phyloP scores from a whole-genome alignment of 2,329 filamentous ascomycete genomes.

The Aspergillus intermedius region DNA sequence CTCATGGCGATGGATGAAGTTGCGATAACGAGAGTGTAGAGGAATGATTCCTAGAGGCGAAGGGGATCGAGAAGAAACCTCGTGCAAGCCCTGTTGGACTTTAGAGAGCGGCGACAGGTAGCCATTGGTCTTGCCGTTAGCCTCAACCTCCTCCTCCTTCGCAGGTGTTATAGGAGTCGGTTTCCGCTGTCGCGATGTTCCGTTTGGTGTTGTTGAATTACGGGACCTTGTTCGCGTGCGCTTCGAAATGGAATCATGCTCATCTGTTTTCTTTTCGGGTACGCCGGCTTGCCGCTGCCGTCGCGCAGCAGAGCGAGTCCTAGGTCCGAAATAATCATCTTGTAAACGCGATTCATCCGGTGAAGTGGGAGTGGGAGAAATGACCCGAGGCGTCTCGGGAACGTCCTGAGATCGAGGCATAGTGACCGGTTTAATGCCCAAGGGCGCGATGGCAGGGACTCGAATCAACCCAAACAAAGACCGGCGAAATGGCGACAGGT shows the following conservation, averaged over 20 bases:
- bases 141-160: slow-evolving; percentile 31
- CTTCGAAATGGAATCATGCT: slow-evolving; percentile 47
- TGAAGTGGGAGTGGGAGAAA: slow-evolving; percentile 76
- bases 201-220: slow-evolving; percentile 18
- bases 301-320: slow-evolving; percentile 65
- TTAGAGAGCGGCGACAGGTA: slow-evolving; percentile 39
- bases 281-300: slow-evolving; percentile 48
- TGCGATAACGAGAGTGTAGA: slow-evolving; percentile 85
- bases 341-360: slow-evolving; percentile 42
- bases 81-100: slow-evolving; percentile 64
- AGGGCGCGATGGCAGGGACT: slow-evolving; percentile 44
- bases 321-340: slow-evolving; percentile 64
- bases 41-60: slow-evolving; percentile 91
- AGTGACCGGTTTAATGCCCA: slow-evolving; percentile 27
- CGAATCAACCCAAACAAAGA: slow-evolving; percentile 21
- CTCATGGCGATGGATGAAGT: slow-evolving; percentile 92
- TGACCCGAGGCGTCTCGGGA: slow-evolving; percentile 77
- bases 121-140: slow-evolving; percentile 35
- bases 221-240: slow-evolving; percentile 61
- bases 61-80: slow-evolving; percentile 78
- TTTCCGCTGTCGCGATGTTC: slow-evolving; percentile 45
- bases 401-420: slow-evolving; percentile 49
- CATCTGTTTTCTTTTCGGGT: slow-evolving; percentile 40
- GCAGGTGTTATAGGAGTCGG: slow-evolving; percentile 36
- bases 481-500: slow-evolving; percentile 10